These are phyloP conservation scores for Aspergillus cristatus DNA, from an alignment of 495 filamentous ascomycete species.

Conservation along the genomic window DNA sequence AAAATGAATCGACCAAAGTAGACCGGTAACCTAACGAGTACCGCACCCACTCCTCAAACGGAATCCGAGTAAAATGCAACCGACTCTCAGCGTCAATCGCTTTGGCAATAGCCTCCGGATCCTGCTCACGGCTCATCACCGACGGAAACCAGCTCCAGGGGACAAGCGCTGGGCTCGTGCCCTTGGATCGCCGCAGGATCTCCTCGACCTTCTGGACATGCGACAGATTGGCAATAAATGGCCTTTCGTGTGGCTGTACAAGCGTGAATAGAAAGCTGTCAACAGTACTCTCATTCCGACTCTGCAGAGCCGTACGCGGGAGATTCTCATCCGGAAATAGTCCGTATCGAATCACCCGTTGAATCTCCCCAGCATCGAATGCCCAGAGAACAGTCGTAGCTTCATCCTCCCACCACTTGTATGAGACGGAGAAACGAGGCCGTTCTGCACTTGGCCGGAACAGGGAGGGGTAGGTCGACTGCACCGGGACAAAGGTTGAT, in stretches of 20 bases:
- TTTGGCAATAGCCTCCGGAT: slow-evolving; percentile 18
- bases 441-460: slow-evolving; percentile 24
- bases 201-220: slow-evolving; percentile 37
- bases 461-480: slow-evolving; percentile 21
- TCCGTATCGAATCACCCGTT: slow-evolving; percentile 29
- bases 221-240: slow-evolving; percentile 19
- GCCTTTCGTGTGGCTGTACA: slow-evolving; percentile 18
- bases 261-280: slow-evolving; percentile 24
- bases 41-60: slow-evolving; percentile 34
- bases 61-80: slow-evolving; percentile 31
- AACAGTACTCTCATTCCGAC: slow-evolving; percentile 22
- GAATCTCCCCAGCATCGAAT: slow-evolving; percentile 31
- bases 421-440: slow-evolving; percentile 20
- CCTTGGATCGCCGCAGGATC: slow-evolving; percentile 26
- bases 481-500: slow-evolving; percentile 5
- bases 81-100: slow-evolving; percentile 36
- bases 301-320: slow-evolving; percentile 25
- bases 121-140: slow-evolving; percentile 9
- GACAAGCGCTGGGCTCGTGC: slow-evolving; percentile 10
- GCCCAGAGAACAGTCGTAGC: slow-evolving; percentile 32
- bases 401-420: slow-evolving; percentile 39
- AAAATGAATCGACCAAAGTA: slow-evolving; percentile 30
- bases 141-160: slow-evolving; percentile 35
- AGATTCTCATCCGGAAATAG: slow-evolving; percentile 27
- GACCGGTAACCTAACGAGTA: slow-evolving; percentile 28